Conservation (phyloP, 176 grass and related monocot species). For the Avena atlantica region DNA sequence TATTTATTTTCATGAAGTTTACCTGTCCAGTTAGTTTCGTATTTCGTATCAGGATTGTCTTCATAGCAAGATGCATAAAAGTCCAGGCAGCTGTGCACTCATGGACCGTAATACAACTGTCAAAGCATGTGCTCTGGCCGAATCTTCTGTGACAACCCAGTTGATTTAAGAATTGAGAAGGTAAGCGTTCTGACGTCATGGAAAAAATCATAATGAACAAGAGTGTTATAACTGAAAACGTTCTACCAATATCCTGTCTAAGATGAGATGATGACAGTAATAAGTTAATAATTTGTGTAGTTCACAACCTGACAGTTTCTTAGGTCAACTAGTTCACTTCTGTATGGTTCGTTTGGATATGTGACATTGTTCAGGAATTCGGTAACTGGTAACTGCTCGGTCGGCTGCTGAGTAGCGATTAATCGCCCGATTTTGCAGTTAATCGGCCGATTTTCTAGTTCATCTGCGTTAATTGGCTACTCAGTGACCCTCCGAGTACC, state of each 20-base stretch:
- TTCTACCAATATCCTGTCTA: neutral
- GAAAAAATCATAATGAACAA: neutral
- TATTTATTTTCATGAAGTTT: neutral
- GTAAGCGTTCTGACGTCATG: neutral
- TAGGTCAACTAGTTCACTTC: slow-evolving; percentile 2
- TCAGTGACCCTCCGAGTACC: too few relatives aligned
- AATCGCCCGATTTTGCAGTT: too few relatives aligned
- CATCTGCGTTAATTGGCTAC: too few relatives aligned
- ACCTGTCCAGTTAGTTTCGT: neutral
- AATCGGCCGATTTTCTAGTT: too few relatives aligned
- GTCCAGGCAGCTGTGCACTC: neutral
- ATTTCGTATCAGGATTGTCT: neutral
- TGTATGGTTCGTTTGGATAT: slow-evolving; percentile 2
- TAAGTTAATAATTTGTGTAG: neutral
- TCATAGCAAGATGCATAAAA: neutral
- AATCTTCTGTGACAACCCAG: neutral
- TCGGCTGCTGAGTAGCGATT: too few relatives aligned
- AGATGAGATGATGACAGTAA: neutral
- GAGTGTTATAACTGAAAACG: neutral
- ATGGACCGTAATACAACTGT: neutral
- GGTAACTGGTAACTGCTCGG: too few relatives aligned
- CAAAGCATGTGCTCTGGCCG: neutral
- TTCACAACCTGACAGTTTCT: neutral
- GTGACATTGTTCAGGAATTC: neutral
- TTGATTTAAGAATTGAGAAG: neutral